Percentiles rank a stretch among this genome's conserved stretches.
Evolutionary conservation across 306 rosid species (phyloP).

Genomic region (Pyrus communis): DNA sequence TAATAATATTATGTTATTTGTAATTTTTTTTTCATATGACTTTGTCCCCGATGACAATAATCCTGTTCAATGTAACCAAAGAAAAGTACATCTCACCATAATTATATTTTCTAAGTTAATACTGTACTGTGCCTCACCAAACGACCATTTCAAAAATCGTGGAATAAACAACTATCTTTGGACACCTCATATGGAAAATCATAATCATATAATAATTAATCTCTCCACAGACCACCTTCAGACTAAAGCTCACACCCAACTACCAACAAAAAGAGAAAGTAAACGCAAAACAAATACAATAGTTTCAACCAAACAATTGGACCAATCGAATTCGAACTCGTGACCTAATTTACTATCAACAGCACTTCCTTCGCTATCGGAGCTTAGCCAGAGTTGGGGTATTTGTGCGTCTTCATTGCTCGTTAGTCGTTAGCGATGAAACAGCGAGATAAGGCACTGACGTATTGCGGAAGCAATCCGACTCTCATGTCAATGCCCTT

Average conservation of each 20-base stretch:
- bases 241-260: not conserved
- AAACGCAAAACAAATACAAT: not conserved
- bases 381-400: not conserved
- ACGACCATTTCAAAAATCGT: constrained; percentile 1
- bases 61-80: not conserved
- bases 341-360: not conserved
- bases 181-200: constrained; percentile 2
- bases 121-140: constrained; percentile 6
- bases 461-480: constrained; percentile 27
- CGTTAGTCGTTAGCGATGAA: constrained; percentile 11
- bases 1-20: too few species aligned
- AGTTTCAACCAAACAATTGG: not conserved
- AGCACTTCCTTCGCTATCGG: not conserved
- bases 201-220: not conserved
- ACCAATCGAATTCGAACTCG: not conserved
- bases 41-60: not conserved
- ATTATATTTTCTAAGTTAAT: not conserved
- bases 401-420: not conserved
- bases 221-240: not conserved
- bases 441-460: constrained; percentile 32
- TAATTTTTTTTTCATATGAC: too few species aligned
- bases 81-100: not conserved
- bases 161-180: not conserved
- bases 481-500: constrained; percentile 47
- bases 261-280: not conserved